A percentile compares a stretch with the other conserved stretches of the same genome.
phyloP scores from a whole-genome alignment of 495 filamentous ascomycete species.

The Neohortaea acidophila region DNA sequence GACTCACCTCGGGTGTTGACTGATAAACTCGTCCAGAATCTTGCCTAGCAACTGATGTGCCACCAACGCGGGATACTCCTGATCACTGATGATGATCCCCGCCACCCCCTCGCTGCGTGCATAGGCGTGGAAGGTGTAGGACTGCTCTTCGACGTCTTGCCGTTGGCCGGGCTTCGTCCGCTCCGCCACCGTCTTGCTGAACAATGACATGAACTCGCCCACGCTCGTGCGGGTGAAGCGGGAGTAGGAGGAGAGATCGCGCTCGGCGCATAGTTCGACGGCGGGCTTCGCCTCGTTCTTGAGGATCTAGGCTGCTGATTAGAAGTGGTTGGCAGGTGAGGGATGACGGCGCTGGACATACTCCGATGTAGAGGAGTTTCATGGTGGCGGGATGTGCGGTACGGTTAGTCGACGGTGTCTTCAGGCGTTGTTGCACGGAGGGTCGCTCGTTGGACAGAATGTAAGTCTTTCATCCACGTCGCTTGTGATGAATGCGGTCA shows the following conservation, averaged over 20 bases:
- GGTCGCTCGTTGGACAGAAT: no score
- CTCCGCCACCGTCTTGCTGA: constrained; percentile 60
- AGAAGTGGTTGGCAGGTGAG: constrained; percentile 1
- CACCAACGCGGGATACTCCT: constrained; percentile 76
- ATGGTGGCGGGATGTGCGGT: constrained; percentile 45
- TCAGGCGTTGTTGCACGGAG: no score
- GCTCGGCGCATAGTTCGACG: constrained; percentile 63
- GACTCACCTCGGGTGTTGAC: constrained; percentile 63
- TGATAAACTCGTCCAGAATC: constrained; percentile 82
- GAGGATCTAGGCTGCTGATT: constrained; percentile 42
- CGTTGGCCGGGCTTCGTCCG: constrained; percentile 72
- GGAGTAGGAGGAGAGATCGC: constrained; percentile 65
- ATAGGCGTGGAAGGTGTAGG: constrained; percentile 81
- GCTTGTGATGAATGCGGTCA: no score
- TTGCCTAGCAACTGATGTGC: constrained; percentile 92
- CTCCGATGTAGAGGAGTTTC: constrained; percentile 90
- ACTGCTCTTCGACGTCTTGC: constrained; percentile 83
- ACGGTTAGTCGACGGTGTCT: no score
- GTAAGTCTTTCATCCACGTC: no score
- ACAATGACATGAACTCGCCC: constrained; percentile 54
- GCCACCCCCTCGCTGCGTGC: constrained; percentile 73
- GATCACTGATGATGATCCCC: constrained; percentile 77
- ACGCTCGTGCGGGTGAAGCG: constrained; percentile 58
- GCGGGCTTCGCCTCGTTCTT: constrained; percentile 67
- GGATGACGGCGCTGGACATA: constrained; percentile 31